These are phyloP conservation scores for Chlorella sp. DNA, from an alignment of 139 green algal genomes.

Conservation along the genomic window DNA sequence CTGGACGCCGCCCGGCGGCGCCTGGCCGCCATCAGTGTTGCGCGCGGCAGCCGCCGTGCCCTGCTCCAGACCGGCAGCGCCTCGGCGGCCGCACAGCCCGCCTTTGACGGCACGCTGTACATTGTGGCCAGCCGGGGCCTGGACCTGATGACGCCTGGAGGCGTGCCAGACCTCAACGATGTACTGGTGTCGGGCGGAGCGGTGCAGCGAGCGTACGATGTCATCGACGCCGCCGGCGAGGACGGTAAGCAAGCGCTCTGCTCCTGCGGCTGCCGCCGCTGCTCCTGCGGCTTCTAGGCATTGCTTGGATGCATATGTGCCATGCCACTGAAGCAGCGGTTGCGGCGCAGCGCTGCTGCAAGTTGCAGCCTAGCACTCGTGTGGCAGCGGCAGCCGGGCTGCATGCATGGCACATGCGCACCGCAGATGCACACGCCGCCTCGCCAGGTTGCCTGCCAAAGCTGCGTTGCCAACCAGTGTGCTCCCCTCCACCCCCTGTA, in stretches of 20 bases:
- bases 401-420: neutral
- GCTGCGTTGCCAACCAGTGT: too few species aligned
- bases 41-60: neutral
- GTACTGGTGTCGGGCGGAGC: slow-evolving; percentile 1
- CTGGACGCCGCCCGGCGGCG: neutral
- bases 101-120: slow-evolving; percentile 14
- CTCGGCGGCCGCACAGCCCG: neutral
- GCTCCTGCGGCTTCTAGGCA: too few species aligned
- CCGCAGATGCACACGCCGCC: neutral
- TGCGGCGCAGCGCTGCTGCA: neutral
- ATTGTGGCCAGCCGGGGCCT: slow-evolving; percentile 15
- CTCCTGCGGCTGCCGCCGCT: neutral
- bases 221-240: slow-evolving; percentile 18
- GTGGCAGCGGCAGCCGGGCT: neutral
- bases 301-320: too few species aligned
- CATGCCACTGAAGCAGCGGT: neutral
- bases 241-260: neutral
- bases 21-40: too few species aligned
- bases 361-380: neutral
- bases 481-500: neutral
- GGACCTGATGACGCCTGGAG: neutral
- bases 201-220: slow-evolving; percentile 21
- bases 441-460: too few species aligned
- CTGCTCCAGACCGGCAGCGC: slow-evolving; percentile 7
- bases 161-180: neutral